Base-by-base conservation (phyloP, 805 yeast genomes). In the Candida hispaniensis region DNA sequence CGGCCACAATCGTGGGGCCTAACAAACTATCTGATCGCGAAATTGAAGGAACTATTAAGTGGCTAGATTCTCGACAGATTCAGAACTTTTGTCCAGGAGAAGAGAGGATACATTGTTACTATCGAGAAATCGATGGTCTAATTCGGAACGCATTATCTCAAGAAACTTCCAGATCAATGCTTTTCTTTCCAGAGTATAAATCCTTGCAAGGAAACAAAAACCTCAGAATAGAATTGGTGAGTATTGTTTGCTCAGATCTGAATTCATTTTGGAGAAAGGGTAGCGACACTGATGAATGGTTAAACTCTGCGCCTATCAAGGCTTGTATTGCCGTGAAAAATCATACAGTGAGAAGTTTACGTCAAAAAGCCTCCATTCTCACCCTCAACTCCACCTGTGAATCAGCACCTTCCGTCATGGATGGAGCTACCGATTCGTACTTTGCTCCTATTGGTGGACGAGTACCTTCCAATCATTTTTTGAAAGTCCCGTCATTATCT, bases 11-110 rank as follows among this genome's bases (percentile, higher is more conserved):
- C 15, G 53, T 48, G 4, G 48, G 50, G 2, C 46, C 44, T 11
- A 43, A 44, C 26, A 57, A 57, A 34, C 50, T 57, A 16, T 46
- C 52, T 5, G 61, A 57, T 34, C 44, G 52, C 12, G 61, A 57
- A 26, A 50, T 55, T 4, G 58, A 55, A 10, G 36, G 44, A 1
- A 52, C 56, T 5, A 26, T 40, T 20, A 40, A 45, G 14, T 56
- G 49, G 48, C 39, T 57, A 30, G 44, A 49, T 10, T 48, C 50
- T 8, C 48, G 49, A 38, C 47, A 50, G 3, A 50, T 52, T 14
- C 58, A 53, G 26, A 55, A 54, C 27, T 43, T 56, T 22, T 48
- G 59, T 25, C 49, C 44, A 4, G 54, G 56, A 8, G 62, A 57
- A 34, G 62, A 57, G 38, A 38, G 47, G n/a, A 46, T 57, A 18